Conservation (phyloP, 2,329 filamentous ascomycete species). For the Myriosclerotinia scirpicola region DNA sequence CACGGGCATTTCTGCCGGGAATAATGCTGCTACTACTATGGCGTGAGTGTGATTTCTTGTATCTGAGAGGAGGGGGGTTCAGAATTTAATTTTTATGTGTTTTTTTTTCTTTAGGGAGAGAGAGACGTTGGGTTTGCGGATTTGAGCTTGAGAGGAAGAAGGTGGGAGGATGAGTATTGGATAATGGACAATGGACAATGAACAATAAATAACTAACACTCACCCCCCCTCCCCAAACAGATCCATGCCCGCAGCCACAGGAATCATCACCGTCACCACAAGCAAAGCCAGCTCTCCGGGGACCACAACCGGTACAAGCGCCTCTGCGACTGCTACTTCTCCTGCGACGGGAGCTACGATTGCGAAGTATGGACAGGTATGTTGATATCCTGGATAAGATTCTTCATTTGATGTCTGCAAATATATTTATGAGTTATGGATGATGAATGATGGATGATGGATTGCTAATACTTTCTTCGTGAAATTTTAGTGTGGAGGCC, state of each 20-base stretch:
- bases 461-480: background rate
- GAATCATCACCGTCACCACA: background rate
- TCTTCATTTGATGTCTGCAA: too few relatives aligned
- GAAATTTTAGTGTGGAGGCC: conserved; percentile 30
- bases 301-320: background rate
- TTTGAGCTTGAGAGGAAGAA: too few relatives aligned
- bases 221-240: too few relatives aligned
- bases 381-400: background rate
- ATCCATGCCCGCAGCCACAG: background rate
- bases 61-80: too few relatives aligned
- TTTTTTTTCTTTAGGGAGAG: background rate
- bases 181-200: too few relatives aligned
- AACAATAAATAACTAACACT: too few relatives aligned
- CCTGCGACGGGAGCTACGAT: background rate
- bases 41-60: background rate
- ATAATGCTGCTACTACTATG: conserved; percentile 5
- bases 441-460: background rate
- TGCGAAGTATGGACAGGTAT: conserved; percentile 29
- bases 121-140: too few relatives aligned
- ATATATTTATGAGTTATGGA: background rate
- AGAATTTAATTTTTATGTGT: too few relatives aligned
- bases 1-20: background rate
- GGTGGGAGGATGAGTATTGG: too few relatives aligned
- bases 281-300: background rate
- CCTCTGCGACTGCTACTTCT: background rate